A percentile compares a stretch with the other conserved stretches of the same genome.
Conservation (phyloP, 495 filamentous ascomycete species). For the Annulohypoxylon maeteangense region DNA sequence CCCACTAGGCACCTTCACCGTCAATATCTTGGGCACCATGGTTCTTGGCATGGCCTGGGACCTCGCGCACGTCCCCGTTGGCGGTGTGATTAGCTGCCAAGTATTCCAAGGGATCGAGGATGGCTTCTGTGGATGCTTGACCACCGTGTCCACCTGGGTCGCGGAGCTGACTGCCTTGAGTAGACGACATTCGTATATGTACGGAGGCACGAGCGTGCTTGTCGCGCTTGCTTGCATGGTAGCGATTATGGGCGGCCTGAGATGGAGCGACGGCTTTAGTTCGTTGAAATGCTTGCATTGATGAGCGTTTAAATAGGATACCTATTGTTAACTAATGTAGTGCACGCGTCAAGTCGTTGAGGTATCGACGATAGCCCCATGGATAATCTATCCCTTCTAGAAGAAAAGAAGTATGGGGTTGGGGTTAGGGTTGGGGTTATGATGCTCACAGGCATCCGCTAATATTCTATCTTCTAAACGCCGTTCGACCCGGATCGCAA, state of each 20-base stretch:
- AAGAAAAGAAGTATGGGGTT: too few relatives aligned
- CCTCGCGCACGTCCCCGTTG: slow-evolving; percentile 70
- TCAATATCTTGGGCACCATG: slow-evolving; percentile 80
- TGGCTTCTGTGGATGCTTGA: slow-evolving; percentile 90
- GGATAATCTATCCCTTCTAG: too few relatives aligned
- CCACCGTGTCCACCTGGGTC: slow-evolving; percentile 95
- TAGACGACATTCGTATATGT: slow-evolving; percentile 76
- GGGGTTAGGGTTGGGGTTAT: too few relatives aligned
- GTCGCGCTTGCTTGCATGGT: slow-evolving; percentile 74
- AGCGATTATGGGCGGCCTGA: slow-evolving; percentile 80
- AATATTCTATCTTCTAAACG: too few relatives aligned
- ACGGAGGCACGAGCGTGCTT: slow-evolving; percentile 73
- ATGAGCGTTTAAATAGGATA: too few relatives aligned
- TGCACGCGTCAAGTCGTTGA: too few relatives aligned
- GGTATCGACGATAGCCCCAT: too few relatives aligned
- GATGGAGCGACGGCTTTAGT: slow-evolving; percentile 76
- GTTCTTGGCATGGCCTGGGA: slow-evolving; percentile 75
- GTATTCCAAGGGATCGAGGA: slow-evolving; percentile 86
- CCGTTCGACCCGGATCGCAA: too few relatives aligned
- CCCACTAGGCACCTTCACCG: slow-evolving; percentile 88
- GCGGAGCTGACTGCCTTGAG: slow-evolving; percentile 76
- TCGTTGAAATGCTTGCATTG: slow-evolving; percentile 59
- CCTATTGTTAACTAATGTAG: too few relatives aligned
- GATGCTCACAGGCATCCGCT: too few relatives aligned
- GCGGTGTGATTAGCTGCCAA: slow-evolving; percentile 73